Evolutionary conservation across 2,329 filamentous ascomycete species (phyloP), one percentile per base, ranked within the genome.

Genomic region (Canariomyces notabilis): DNA sequence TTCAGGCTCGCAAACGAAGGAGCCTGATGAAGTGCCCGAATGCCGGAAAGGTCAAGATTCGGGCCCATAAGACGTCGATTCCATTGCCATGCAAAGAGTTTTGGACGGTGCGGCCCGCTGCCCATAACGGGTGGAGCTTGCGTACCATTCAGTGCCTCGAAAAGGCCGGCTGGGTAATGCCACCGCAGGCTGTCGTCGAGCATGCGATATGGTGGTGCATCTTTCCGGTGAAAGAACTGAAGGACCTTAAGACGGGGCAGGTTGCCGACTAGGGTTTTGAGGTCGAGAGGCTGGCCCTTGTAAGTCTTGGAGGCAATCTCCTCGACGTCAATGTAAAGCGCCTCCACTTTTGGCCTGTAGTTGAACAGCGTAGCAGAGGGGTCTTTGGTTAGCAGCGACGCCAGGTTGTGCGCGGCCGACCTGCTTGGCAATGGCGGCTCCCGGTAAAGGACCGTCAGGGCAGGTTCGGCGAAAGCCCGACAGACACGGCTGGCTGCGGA

Each of bases 341-440:
- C 73, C 59, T 83, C 78, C 40, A 93, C 74, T 67, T 89, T 94
- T 55, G 73, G 73, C 33, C 77, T 73, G 61, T 91, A 91, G 51
- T 86, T 82, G 51, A 78, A 74, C 2, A 64, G 61, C 1, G 77
- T 75, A 2, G 66, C 62, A 4, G 68, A 64, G 12, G 69, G 69
- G 16, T 77, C 70, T 14, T 70, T 66, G n/a, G 76, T 72, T 7
- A 93, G 71, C 29, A 83, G 67, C 20, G 70, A 58, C 29, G 67
- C 64, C 3, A 79, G 65, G n/a, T 65, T 64, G 53, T 67, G 68
- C 33, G 69, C 66, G 61, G 71, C 75, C 45, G 63, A 58, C 44
- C 67, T 57, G 29, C 59, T 66, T 48, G 76, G 72, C 36, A 93
- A 68, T 1, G 82, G 81, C 7, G 87, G 87, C 5, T 73, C 79